phyloP scores from a whole-genome alignment of 2,329 filamentous ascomycete species.

The Aspergillus pseudotamarii region DNA sequence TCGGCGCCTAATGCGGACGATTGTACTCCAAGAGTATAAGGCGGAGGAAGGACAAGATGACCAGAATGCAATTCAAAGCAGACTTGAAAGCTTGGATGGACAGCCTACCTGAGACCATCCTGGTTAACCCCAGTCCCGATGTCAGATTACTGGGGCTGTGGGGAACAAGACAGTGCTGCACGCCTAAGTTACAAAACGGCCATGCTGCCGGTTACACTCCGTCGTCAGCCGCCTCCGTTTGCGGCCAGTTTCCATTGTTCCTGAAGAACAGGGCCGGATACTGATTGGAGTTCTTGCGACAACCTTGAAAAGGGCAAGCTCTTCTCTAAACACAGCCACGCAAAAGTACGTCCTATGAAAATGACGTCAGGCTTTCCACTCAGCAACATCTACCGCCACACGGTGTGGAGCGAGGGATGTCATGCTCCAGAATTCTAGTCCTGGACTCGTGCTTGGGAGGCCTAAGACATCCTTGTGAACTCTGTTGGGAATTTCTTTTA shows the following conservation, averaged over 20 bases:
- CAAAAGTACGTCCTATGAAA: background rate
- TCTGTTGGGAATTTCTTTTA: background rate
- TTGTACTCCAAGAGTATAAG: constrained; percentile 39
- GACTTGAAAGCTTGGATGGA: constrained; percentile 36
- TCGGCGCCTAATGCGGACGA: constrained; percentile 39
- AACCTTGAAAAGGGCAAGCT: background rate
- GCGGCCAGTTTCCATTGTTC: background rate
- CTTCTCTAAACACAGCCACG: background rate
- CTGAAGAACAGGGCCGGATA: background rate
- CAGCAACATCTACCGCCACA: background rate
- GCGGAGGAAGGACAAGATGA: constrained; percentile 38
- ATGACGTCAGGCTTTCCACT: background rate
- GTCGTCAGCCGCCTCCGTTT: background rate
- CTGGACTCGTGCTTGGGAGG: background rate
- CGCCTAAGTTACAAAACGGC: background rate
- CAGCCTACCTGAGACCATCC: constrained; percentile 34
- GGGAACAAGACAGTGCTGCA: background rate
- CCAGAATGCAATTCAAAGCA: constrained; percentile 30
- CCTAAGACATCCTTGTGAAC: background rate
- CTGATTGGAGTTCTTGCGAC: background rate
- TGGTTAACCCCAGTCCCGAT: background rate
- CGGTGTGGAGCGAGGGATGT: background rate
- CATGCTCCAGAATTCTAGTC: background rate
- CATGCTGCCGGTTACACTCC: background rate
- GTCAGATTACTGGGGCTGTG: background rate